Evolutionary conservation across 1,139 yeast species (phyloP).

Genomic region (Kodamaea fungicola): DNA sequence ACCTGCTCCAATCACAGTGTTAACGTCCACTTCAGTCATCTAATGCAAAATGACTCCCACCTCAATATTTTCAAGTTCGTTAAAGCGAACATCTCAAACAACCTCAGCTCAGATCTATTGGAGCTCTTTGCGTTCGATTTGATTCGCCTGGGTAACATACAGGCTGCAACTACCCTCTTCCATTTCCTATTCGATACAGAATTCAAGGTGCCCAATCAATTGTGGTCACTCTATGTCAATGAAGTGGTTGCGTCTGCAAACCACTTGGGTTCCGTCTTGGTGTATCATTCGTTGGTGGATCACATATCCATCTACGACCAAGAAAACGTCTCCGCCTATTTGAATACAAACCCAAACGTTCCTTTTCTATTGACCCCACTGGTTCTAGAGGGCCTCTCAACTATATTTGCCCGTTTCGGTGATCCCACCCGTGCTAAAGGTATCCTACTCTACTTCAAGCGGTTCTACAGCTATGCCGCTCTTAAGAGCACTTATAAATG

Average conservation of each 20-base stretch:
- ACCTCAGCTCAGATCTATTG: slow-evolving; percentile 10
- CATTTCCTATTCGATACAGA: slow-evolving; percentile 15
- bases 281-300: slow-evolving; percentile 37
- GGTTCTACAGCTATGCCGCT: slow-evolving; percentile 37
- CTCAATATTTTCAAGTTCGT: slow-evolving; percentile 7
- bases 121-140: slow-evolving; percentile 22
- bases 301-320: slow-evolving; percentile 18
- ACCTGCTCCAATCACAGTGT: too few relatives aligned
- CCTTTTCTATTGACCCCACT: slow-evolving; percentile 34
- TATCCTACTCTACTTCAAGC: slow-evolving; percentile 30
- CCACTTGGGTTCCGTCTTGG: slow-evolving; percentile 31
- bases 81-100: slow-evolving; percentile 4
- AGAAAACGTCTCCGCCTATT: slow-evolving; percentile 14
- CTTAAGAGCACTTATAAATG: slow-evolving; percentile 26
- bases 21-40: slow-evolving; percentile 1
- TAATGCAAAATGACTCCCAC: slow-evolving; percentile 1
- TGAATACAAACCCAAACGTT: slow-evolving; percentile 17
- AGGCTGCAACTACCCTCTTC: slow-evolving; percentile 22
- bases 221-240: slow-evolving; percentile 31
- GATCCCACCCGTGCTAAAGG: slow-evolving; percentile 30
- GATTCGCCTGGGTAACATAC: slow-evolving; percentile 14
- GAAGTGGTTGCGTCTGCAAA: slow-evolving; percentile 24
- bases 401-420: slow-evolving; percentile 26
- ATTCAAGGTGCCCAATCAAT: slow-evolving; percentile 29
- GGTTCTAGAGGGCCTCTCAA: slow-evolving; percentile 23